phyloP scores from a whole-genome alignment of 306 rosid species.

The Malus orientalis region DNA sequence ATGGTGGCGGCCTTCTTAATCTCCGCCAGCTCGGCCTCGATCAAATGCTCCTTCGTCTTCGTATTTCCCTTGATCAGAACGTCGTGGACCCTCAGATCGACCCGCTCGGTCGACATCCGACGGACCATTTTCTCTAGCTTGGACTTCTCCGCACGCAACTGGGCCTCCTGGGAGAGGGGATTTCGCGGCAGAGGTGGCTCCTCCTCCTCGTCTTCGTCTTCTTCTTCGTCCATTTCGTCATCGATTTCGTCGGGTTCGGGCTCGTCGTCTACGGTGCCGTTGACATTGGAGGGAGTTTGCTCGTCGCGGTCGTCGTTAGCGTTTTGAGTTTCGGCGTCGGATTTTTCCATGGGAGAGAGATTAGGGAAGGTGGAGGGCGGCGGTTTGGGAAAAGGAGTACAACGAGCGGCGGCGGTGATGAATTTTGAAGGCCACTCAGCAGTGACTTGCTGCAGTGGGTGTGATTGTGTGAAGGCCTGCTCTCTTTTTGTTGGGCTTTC shows the following conservation, averaged over 20 bases:
- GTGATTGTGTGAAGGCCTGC: neutral
- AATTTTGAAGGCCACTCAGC: neutral
- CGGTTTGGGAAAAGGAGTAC: neutral
- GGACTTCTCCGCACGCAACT: slow-evolving; percentile 38
- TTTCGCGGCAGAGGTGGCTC: slow-evolving; percentile 19
- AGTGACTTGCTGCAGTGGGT: neutral
- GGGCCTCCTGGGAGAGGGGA: slow-evolving; percentile 27
- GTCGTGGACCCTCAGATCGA: slow-evolving; percentile 81
- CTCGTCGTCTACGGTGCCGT: slow-evolving; percentile 25
- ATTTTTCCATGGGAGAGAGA: slow-evolving; percentile 37
- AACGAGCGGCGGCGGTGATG: slow-evolving; percentile 6
- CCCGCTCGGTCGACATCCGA: slow-evolving; percentile 53
- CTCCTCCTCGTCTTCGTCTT: slow-evolving; percentile 12
- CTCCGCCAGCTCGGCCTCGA: slow-evolving; percentile 68
- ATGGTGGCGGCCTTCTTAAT: slow-evolving; percentile 53
- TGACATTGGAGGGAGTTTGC: slow-evolving; percentile 27
- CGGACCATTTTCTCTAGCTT: slow-evolving; percentile 45
- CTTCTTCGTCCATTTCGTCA: slow-evolving; percentile 21
- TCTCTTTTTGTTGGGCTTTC: neutral
- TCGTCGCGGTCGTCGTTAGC: slow-evolving; percentile 29
- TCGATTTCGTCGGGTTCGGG: slow-evolving; percentile 25
- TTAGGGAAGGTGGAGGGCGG: neutral
- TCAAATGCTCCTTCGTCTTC: slow-evolving; percentile 71
- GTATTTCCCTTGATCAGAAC: slow-evolving; percentile 72
- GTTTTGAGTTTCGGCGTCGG: slow-evolving; percentile 28